A percentile compares a stretch with the other conserved stretches of the same genome.
phyloP scores from a whole-genome alignment of 2,329 filamentous ascomycete genomes.

The Talaromyces sp. region DNA sequence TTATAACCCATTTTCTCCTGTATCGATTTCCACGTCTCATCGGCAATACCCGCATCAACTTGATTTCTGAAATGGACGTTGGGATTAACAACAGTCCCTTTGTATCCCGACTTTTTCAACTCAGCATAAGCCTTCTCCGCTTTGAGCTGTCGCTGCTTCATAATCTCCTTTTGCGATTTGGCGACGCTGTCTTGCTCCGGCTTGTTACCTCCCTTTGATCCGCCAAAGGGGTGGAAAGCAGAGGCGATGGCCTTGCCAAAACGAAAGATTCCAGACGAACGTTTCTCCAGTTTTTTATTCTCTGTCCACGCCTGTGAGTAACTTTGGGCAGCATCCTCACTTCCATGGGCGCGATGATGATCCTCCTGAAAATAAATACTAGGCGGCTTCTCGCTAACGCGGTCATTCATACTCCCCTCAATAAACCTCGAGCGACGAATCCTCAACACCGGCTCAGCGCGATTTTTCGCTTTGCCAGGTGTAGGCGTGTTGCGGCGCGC shows the following conservation, averaged over 20 bases:
- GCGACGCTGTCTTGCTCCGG: slow-evolving; percentile 35
- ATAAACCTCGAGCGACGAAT: slow-evolving; percentile 62
- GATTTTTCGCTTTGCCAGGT: background rate
- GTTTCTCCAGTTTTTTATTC: slow-evolving; percentile 26
- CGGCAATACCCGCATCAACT: slow-evolving; percentile 26
- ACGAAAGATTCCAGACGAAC: slow-evolving; percentile 50
- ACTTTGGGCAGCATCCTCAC: background rate
- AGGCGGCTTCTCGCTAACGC: slow-evolving; percentile 68
- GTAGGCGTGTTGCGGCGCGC: slow-evolving; percentile 10
- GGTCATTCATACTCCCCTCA: slow-evolving; percentile 85
- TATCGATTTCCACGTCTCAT: slow-evolving; percentile 35
- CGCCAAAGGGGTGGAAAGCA: slow-evolving; percentile 52
- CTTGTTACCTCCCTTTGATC: slow-evolving; percentile 41
- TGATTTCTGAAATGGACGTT: background rate
- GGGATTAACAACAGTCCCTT: slow-evolving; percentile 31
- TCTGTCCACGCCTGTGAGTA: slow-evolving; percentile 17
- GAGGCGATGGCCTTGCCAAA: slow-evolving; percentile 55
- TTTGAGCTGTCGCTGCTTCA: slow-evolving; percentile 43
- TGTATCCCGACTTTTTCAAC: slow-evolving; percentile 52
- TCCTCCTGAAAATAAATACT: slow-evolving; percentile 58
- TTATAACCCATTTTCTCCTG: slow-evolving; percentile 31
- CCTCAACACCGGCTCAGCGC: slow-evolving; percentile 22
- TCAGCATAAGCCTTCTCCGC: slow-evolving; percentile 53
- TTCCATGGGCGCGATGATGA: background rate
- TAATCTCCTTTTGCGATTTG: slow-evolving; percentile 41